Conservation (phyloP, 1,139 yeast species). For the Scheffersomyces quercinus region DNA sequence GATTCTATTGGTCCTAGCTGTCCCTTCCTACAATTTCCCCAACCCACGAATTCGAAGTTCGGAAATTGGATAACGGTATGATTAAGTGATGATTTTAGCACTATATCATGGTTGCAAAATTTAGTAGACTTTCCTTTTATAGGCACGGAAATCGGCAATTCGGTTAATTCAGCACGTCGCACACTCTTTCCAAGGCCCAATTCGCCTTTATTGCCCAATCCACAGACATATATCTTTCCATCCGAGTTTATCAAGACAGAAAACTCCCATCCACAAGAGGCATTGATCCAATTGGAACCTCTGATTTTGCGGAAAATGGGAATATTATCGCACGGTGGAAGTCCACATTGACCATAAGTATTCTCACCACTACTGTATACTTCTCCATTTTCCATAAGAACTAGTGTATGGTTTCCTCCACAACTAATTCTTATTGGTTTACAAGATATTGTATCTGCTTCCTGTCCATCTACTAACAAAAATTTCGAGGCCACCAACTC, state of each 20-base stretch:
- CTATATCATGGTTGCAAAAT: constrained; percentile 2
- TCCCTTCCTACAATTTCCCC: constrained; percentile 83
- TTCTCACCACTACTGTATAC: constrained; percentile 65
- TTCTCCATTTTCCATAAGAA: constrained; percentile 54
- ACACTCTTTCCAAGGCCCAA: constrained; percentile 55
- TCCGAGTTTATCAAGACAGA: constrained; percentile 49
- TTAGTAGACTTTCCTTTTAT: background rate
- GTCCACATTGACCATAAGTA: constrained; percentile 54
- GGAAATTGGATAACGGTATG: constrained; percentile 51
- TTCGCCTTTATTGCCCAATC: constrained; percentile 73
- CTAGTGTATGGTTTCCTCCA: constrained; percentile 87
- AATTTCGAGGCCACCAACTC: constrained; percentile 28
- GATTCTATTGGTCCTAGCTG: constrained; percentile 47
- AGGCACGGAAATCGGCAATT: constrained; percentile 1
- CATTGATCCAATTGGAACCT: constrained; percentile 38
- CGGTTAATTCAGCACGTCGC: constrained; percentile 6
- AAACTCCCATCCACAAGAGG: constrained; percentile 80
- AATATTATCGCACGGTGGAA: constrained; percentile 7
- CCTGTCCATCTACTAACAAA: constrained; percentile 11
- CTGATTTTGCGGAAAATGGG: constrained; percentile 25
- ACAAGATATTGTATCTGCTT: constrained; percentile 3
- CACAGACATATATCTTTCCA: constrained; percentile 52
- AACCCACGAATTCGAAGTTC: constrained; percentile 58
- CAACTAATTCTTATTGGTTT: constrained; percentile 50
- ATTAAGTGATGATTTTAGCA: constrained; percentile 52